phyloP scores from a whole-genome alignment of 306 rosid genomes.

The Comarum palustre region DNA sequence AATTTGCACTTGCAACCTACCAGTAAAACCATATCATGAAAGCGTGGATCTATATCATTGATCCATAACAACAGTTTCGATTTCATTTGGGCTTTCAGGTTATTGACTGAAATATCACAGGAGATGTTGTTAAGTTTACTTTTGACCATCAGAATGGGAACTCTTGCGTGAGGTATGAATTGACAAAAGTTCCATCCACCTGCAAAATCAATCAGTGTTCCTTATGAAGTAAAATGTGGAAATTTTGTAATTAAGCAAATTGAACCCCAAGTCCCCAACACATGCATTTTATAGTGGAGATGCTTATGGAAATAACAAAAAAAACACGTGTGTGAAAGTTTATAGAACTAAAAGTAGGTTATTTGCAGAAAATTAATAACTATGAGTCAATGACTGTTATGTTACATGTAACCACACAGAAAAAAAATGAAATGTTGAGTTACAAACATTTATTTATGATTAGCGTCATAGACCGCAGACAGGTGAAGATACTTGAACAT shows the following conservation, averaged over 20 bases:
- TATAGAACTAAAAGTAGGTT: not conserved
- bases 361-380: not conserved
- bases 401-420: no score
- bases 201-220: constrained; percentile 37
- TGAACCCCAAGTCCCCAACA: constrained; percentile 14
- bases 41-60: constrained; percentile 64
- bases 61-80: constrained; percentile 74
- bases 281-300: not conserved
- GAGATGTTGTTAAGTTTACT: constrained; percentile 52
- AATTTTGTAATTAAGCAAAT: constrained; percentile 22
- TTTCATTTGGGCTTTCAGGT: constrained; percentile 73
- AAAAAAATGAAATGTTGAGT: not conserved
- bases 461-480: not conserved
- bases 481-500: not conserved
- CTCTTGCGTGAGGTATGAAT: constrained; percentile 60
- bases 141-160: constrained; percentile 72
- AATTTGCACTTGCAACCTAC: constrained; percentile 45
- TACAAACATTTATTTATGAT: not conserved
- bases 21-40: constrained; percentile 77
- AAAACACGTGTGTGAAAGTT: not conserved
- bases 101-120: constrained; percentile 88
- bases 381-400: not conserved
- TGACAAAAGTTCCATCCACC: constrained; percentile 61
- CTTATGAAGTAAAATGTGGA: constrained; percentile 17
- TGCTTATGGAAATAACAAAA: not conserved